Conservation (phyloP, 768 basidiomycete species). For the Kwoniella heveanensis region DNA sequence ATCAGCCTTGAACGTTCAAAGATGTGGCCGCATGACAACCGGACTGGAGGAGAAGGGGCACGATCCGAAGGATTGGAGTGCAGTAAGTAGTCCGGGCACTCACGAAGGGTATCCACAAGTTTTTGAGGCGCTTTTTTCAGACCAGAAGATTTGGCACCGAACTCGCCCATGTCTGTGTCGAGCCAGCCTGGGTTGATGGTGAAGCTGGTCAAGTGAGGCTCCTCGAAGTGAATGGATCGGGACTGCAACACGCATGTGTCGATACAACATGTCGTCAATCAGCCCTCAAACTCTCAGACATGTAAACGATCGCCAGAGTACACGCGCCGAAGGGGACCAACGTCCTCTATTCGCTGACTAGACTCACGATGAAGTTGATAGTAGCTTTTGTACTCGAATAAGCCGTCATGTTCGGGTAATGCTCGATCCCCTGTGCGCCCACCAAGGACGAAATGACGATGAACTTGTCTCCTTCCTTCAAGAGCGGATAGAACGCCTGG, state of each 20-base stretch:
- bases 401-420: neutral
- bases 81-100: too few species aligned
- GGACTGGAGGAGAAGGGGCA: too few species aligned
- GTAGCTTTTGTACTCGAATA: constrained; percentile 6
- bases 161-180: neutral
- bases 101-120: neutral
- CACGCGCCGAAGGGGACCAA: too few species aligned
- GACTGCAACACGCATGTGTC: too few species aligned
- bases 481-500: constrained; percentile 20
- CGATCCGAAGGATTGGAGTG: too few species aligned
- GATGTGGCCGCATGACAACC: too few species aligned
- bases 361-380: constrained; percentile 11
- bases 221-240: constrained; percentile 8
- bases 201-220: constrained; percentile 7
- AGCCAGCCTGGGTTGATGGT: constrained; percentile 7
- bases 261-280: neutral
- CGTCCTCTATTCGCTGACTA: neutral
- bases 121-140: neutral
- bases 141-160: neutral
- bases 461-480: constrained; percentile 17
- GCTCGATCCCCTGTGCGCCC: neutral
- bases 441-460: constrained; percentile 20
- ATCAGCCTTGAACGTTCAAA: too few species aligned
- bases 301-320: neutral
- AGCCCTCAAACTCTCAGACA: neutral